Base-by-base conservation (phyloP, 768 basidiomycete genomes). In the Phylloporus rhodoxanthus region DNA sequence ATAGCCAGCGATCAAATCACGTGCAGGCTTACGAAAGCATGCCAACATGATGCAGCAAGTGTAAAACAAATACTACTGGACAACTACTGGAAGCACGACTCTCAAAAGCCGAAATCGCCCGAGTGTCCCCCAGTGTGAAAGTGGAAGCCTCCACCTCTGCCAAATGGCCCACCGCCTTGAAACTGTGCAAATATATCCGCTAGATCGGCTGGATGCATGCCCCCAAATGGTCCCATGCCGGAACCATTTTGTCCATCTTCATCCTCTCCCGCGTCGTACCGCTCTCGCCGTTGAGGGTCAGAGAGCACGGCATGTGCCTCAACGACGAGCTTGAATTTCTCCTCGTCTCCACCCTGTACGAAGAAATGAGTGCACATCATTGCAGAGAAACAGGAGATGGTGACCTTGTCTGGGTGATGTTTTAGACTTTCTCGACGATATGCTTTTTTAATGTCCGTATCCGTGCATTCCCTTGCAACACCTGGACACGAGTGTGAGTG, bases 311-410 rank as follows among this genome's bases (percentile, higher is more conserved):
- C 78, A 54, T 93, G 76, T 2, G 90, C 88, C 67, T 92, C 91
- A 1, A 75, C 81, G 26, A 91, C 84, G 19, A 91, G 76, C 68
- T 97, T 96, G 80, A 98, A 98, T 58, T 90, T 87, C 63, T 96
- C 95, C 59, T 95, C 93, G 63, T 92, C 90, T 25, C 94, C 94
- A 23, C 94, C 92, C 84, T 90, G 53, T 30, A 45, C 14, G 15
- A 26, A 23, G 29, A 19, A 41, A 15, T 55, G 45, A 57, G 47
- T 57, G 42, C 13, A 9, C 5, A 30, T 54, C 3, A 25, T 26
- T 23, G 32, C 21, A 42, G 36, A 2, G 10, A 29, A 28, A 48
- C 30, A 47, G 30, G 19, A 29, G 6, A 25, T n/a, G 15, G 15
- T 8, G 20, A 84, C 84, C 78, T 91, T 91, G 67, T 91, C 88